Conservation (phyloP, 1,284 basidiomycete genomes). For the Cryptococcus sp. region DNA sequence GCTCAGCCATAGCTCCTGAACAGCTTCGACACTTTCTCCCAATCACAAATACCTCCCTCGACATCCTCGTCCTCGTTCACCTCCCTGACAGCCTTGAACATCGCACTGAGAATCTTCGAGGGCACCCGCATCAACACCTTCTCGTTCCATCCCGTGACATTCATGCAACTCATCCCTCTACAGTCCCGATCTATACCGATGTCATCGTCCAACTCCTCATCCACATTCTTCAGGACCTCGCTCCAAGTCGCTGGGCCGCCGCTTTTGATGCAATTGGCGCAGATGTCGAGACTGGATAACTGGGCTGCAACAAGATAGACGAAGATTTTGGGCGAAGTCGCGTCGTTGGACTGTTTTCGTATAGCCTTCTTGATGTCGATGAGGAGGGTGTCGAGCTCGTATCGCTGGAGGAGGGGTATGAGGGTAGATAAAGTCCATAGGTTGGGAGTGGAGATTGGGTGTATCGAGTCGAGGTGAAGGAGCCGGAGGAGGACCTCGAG, state of each 20-base stretch:
- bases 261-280: background rate
- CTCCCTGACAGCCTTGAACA: background rate
- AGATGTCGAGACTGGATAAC: constrained; percentile 1
- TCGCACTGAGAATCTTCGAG: background rate
- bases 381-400: background rate
- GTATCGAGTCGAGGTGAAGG: too few species aligned
- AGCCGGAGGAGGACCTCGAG: too few species aligned
- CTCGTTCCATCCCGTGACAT: background rate
- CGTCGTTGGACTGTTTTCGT: background rate
- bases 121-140: background rate
- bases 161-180: background rate
- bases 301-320: constrained; percentile 1
- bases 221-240: background rate
- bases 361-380: background rate
- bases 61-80: background rate
- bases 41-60: background rate
- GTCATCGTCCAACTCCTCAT: background rate
- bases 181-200: background rate
- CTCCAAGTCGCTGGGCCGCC: constrained; percentile 1
- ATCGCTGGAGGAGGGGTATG: background rate
- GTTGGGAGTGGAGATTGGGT: too few species aligned
- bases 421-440: background rate
- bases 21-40: background rate
- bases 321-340: background rate
- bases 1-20: background rate